Evolutionary conservation across 2,329 filamentous ascomycete species (phyloP).

Genomic region (Verticillium nubilum): DNA sequence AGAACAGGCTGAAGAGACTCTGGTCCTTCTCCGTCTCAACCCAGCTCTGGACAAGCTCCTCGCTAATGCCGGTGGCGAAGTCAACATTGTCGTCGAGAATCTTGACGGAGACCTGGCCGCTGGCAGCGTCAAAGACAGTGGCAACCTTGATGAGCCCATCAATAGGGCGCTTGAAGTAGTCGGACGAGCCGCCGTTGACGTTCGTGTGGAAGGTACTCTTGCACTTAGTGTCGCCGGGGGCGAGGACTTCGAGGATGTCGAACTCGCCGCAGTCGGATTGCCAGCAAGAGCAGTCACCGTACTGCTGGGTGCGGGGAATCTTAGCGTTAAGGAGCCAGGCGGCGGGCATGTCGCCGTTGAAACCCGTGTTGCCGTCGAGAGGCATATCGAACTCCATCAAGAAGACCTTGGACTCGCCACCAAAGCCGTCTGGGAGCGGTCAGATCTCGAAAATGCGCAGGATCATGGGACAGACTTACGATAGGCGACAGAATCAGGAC

Average conservation of each 20-base stretch:
- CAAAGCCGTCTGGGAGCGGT: constrained; percentile 57
- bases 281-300: constrained; percentile 71
- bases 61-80: constrained; percentile 32
- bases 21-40: constrained; percentile 11
- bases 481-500: constrained; percentile 37
- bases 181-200: constrained; percentile 57
- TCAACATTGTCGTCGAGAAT: constrained; percentile 35
- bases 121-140: constrained; percentile 51
- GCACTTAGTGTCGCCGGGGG: constrained; percentile 56
- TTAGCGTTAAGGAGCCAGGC: constrained; percentile 71
- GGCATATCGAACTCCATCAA: constrained; percentile 73
- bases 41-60: constrained; percentile 30
- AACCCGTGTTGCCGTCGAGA: constrained; percentile 42
- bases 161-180: constrained; percentile 66
- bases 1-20: constrained; percentile 11
- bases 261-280: constrained; percentile 63
- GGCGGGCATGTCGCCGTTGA: constrained; percentile 63
- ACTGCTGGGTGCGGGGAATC: constrained; percentile 66
- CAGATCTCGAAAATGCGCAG: constrained; percentile 1
- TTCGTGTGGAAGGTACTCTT: constrained; percentile 67
- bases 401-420: constrained; percentile 63
- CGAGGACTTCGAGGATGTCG: constrained; percentile 69
- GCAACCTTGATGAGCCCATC: constrained; percentile 57
- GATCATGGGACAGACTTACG: constrained; percentile 22
- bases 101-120: constrained; percentile 51